Base-by-base conservation (phyloP, 1,284 basidiomycete genomes). In the Malassezia caprae region DNA sequence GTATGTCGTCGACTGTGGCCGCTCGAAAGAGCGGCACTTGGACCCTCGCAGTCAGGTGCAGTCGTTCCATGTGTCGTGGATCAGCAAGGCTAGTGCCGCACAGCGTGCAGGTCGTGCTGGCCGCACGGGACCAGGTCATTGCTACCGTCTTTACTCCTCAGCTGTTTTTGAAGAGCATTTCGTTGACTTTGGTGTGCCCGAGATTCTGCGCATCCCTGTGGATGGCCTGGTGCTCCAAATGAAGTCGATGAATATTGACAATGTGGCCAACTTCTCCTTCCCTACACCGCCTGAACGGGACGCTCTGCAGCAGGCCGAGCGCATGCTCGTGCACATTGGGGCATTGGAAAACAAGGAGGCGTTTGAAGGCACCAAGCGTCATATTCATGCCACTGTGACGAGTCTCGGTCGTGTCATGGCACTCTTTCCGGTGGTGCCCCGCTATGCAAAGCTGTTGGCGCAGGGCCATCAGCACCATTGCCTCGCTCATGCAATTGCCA, bases 221-320 rank as follows among this genome's bases (percentile, higher is more conserved):
- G 94, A 98, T 68, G 91, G 91, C 0, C 84, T 98, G 23, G 89
- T 98, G 11, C 79, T 98, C 31, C 90, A 96, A 76, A 98, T 99
- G 94, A 98, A 99, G 80, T 85, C 84, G 73, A 96, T 99, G 91
- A 90, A 96, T 72, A 91, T 99, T 58, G 91, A 96, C 69, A 82
- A 88, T 0, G 90, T 98, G 21, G 81, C 88, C 66, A 96, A 96
- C 76, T 99, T 99, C 75, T 94, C 94, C 10, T 98, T 98, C 78
- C 94, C 94, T 0, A 96, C 94, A 0, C 85, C 93, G 8, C 94
- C 94, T 0, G 88, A 96, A 72, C 82, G 86, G n/a, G 67, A 76
- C 4, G 81, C 83, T 10, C 78, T 99, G 26, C 80, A 79, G 51
- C 85, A 85, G 67, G 90, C 94, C 1, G 93, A 99, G 76, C 82